Percentiles rank a stretch among this genome's conserved stretches.
Evolutionary conservation across 1,284 basidiomycete genomes (phyloP).

Genomic region (Vanrija sp.): DNA sequence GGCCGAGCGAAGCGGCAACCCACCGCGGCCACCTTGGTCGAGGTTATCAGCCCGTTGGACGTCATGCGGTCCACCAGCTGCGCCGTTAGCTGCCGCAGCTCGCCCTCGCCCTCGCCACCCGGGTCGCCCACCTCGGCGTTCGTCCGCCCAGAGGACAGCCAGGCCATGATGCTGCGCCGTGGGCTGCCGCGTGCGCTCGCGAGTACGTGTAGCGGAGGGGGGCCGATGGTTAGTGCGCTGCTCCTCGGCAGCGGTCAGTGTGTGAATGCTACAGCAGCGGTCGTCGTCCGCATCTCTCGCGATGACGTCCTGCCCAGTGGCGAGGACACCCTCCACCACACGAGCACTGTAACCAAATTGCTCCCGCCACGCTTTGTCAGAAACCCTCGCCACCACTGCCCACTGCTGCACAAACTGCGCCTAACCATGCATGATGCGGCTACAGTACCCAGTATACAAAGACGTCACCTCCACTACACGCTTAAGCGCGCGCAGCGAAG

Average conservation of each 20-base stretch:
- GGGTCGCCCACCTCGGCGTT: conserved; percentile 34
- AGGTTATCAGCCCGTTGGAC: conserved; percentile 33
- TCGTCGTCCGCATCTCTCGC: no score
- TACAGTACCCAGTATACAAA: conserved; percentile 3
- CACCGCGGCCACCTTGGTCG: conserved; percentile 34
- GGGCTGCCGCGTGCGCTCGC: background rate
- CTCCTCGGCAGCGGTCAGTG: background rate
- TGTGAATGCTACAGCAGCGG: background rate
- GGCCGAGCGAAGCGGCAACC: background rate
- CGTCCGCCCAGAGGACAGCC: conserved; percentile 35
- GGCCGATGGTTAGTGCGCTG: background rate
- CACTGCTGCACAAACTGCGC: no score
- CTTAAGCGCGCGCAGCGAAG: conserved; percentile 68
- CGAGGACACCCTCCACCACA: background rate
- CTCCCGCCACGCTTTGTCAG: no score
- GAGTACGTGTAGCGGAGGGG: background rate
- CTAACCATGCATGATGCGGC: conserved; percentile 21
- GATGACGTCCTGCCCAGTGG: background rate
- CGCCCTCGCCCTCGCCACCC: background rate
- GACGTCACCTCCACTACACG: conserved; percentile 3
- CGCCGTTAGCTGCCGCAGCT: background rate
- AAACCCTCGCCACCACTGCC: no score
- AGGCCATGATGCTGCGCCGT: conserved; percentile 34
- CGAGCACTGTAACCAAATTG: no score
- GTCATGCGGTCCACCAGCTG: conserved; percentile 43